Evolutionary conservation across 129 eudicot genomes (phyloP), one percentile per base, ranked within the genome.

Genomic region (Artemisia annua): DNA sequence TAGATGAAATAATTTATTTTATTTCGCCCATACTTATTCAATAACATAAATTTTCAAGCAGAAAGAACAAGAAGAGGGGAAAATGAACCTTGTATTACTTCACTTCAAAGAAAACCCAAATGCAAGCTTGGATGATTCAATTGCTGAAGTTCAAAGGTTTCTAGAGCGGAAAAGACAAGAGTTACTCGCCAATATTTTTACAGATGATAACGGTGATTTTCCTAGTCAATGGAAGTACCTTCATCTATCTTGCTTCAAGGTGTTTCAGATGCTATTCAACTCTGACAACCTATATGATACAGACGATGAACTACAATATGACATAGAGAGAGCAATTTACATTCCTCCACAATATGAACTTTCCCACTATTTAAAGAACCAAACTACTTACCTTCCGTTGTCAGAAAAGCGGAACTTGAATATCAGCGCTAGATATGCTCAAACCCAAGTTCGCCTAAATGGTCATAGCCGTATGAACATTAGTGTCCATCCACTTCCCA

Each of bases 231-330:
- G 78, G 84, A 89, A 73, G 61, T 54, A 51, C 10, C 76, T 84
- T 15, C 96, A 86, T 66, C 32, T 89, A 8, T 69, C 80, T 10
- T 79, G 87, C 63, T 62, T 86, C 69, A 86, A 82, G 70, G 87
- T 78, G 50, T 89, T 89, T 71, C 83, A 84, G n/a, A 89, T 89
- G 96, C 78, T 89, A 22, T 89, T 75, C 64, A 80, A 86, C 59
- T 84, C 96, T 1, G 24, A 49, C 68, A 89, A 89, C 70, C 32
- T 67, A 4, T 86, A 77, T 50, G 91, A 89, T 70, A 55, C 81
- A 1, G 66, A 79, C 0, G 69, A 72, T 11, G 85, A 68, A n/a
- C 82, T 89, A 11, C 67, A 72, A 3, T 56, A 74, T 30, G 92
- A 86, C 49, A 89, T 89, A 16, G 75, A 84, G 58, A 86, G 70